Conservation (phyloP, 345 rosid genomes). For the Eucalyptus leucophloia region DNA sequence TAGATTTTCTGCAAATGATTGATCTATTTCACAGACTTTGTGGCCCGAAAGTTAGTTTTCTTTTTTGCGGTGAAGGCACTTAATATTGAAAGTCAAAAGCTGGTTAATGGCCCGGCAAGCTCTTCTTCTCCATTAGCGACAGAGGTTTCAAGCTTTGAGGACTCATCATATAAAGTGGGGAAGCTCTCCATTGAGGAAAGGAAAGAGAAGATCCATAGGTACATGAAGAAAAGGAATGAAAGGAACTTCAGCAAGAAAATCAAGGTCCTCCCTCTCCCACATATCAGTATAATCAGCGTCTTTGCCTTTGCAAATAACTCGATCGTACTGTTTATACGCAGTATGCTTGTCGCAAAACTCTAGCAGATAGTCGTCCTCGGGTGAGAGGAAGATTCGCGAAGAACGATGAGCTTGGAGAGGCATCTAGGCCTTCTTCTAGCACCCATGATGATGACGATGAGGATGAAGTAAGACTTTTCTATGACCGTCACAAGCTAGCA, state of each 20-base stretch:
- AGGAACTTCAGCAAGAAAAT: conserved; percentile 98
- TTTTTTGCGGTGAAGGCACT: conserved; percentile 19
- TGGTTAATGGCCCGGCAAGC: conserved; percentile 22
- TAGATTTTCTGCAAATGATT: not conserved
- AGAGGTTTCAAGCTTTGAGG: conserved; percentile 66
- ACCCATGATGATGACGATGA: conserved; percentile 71
- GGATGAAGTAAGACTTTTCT: conserved; percentile 27
- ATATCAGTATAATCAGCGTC: not conserved
- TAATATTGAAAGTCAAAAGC: conserved; percentile 36
- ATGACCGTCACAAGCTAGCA: not conserved
- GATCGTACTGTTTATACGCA: not conserved
- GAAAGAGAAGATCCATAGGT: conserved; percentile 84
- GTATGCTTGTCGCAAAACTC: conserved; percentile 93
- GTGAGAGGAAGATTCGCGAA: conserved; percentile 94
- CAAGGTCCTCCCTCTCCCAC: conserved; percentile 32
- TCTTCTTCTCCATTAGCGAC: conserved; percentile 31
- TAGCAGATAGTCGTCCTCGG: conserved; percentile 91
- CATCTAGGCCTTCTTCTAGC: conserved; percentile 21
- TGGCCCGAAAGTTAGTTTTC: not conserved
- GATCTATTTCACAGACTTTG: not conserved
- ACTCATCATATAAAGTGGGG: conserved; percentile 57
- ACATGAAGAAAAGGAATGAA: conserved; percentile 87
- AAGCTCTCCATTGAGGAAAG: conserved; percentile 79
- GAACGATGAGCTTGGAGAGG: not conserved
- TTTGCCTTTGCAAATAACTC: not conserved